These are phyloP conservation scores for Chlorella sorokiniana DNA, from an alignment of 139 green algal species.

Conservation along the genomic window DNA sequence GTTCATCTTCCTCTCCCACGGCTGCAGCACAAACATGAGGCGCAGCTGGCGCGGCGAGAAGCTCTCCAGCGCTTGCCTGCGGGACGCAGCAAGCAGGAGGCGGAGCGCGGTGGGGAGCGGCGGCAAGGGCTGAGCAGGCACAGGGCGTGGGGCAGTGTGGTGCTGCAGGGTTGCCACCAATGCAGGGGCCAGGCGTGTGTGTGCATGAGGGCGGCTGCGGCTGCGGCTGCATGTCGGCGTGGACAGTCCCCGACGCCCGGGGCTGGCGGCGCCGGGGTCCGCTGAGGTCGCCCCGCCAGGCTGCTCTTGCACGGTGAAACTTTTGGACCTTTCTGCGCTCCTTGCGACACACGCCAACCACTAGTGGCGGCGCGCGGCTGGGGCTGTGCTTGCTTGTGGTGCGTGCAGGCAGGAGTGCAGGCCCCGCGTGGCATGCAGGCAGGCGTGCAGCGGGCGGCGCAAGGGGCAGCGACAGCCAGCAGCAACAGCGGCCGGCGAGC, in stretches of 20 bases:
- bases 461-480: too few species aligned
- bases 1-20: slow-evolving; percentile 89
- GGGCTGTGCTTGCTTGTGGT: slow-evolving; percentile 10
- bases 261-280: neutral
- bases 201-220: neutral
- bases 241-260: neutral
- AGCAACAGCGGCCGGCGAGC: too few species aligned
- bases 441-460: neutral
- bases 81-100: neutral
- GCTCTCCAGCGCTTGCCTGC: slow-evolving; percentile 80
- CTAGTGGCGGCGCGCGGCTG: slow-evolving; percentile 35
- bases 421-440: neutral
- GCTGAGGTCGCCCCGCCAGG: neutral
- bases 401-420: neutral
- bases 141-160: too few species aligned
- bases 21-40: slow-evolving; percentile 91
- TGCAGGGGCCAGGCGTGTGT: neutral
- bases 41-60: slow-evolving; percentile 89
- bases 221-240: neutral
- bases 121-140: neutral
- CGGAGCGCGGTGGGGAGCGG: neutral
- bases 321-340: slow-evolving; percentile 19
- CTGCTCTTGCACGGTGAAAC: neutral
- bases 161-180: neutral
- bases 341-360: slow-evolving; percentile 24